Conservation (phyloP, 768 basidiomycete genomes). For the Hortiboletus flavorubellus region DNA sequence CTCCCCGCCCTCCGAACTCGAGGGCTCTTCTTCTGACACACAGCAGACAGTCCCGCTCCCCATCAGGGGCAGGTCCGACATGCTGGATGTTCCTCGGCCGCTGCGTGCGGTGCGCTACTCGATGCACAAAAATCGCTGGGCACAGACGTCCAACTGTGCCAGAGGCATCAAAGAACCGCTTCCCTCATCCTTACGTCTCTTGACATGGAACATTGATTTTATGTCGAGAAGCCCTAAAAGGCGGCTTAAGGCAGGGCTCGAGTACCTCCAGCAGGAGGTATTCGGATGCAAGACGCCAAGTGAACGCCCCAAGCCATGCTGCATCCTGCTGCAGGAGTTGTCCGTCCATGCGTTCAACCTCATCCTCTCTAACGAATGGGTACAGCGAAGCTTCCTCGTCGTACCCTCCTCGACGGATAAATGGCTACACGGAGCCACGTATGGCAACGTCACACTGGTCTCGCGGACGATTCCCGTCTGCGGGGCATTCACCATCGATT, state of each 20-base stretch:
- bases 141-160: conserved; percentile 35
- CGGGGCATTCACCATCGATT: conserved; percentile 49
- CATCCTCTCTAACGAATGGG: conserved; percentile 59
- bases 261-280: conserved; percentile 52
- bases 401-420: conserved; percentile 50
- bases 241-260: conserved; percentile 48
- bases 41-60: conserved; percentile 20
- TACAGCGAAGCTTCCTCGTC: conserved; percentile 56
- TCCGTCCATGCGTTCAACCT: conserved; percentile 39
- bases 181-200: conserved; percentile 48
- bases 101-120: conserved; percentile 33
- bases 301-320: conserved; percentile 53
- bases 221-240: conserved; percentile 32
- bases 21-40: conserved; percentile 26
- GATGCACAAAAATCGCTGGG: conserved; percentile 31
- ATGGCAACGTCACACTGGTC: conserved; percentile 72
- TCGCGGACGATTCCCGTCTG: conserved; percentile 52
- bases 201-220: conserved; percentile 76
- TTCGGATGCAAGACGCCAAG: conserved; percentile 41
- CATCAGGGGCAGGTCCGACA: conserved; percentile 14
- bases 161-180: conserved; percentile 33
- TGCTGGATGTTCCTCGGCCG: conserved; percentile 27
- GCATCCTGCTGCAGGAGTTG: conserved; percentile 72
- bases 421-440: conserved; percentile 50
- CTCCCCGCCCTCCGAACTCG: conserved; percentile 27